Evolutionary conservation across 441 rosid species (phyloP).

Genomic region (Brassica hybrid): DNA sequence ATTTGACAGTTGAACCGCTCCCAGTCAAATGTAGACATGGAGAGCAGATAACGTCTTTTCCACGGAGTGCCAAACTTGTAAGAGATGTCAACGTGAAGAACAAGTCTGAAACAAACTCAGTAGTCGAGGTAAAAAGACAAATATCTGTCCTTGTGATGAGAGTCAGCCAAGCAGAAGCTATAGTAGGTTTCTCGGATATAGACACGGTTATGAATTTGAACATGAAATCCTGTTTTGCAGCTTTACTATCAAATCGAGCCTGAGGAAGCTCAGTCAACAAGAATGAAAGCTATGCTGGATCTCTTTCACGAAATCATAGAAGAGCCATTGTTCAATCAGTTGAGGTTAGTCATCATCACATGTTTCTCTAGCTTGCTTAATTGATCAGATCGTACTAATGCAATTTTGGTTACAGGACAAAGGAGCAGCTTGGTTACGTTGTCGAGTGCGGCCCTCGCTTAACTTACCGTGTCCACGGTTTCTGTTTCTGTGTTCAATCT

Average conservation of each 20-base stretch:
- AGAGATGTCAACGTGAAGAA: slow-evolving; percentile 87
- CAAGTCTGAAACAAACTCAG: slow-evolving; percentile 87
- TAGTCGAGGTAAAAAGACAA: slow-evolving; percentile 71
- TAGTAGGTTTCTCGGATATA: slow-evolving; percentile 13
- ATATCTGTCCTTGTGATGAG: slow-evolving; percentile 13
- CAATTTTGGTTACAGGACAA: slow-evolving; percentile 61
- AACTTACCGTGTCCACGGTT: slow-evolving; percentile 77
- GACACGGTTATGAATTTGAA: slow-evolving; percentile 34
- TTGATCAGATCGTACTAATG: neutral
- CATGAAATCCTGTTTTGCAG: slow-evolving; percentile 50
- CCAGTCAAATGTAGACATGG: slow-evolving; percentile 75
- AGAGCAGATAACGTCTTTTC: slow-evolving; percentile 73
- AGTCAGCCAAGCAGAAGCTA: slow-evolving; percentile 10
- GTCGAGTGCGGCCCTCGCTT: slow-evolving; percentile 83
- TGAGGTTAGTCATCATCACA: slow-evolving; percentile 64
- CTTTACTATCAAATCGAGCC: slow-evolving; percentile 95
- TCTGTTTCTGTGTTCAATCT: slow-evolving; percentile 89
- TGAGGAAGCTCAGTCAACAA: slow-evolving; percentile 69
- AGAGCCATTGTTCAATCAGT: slow-evolving; percentile 94
- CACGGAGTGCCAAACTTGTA: slow-evolving; percentile 71
- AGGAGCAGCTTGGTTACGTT: slow-evolving; percentile 97
- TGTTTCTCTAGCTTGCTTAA: slow-evolving; percentile 5
- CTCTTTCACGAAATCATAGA: slow-evolving; percentile 94
- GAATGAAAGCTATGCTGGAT: slow-evolving; percentile 86
- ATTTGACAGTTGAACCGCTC: slow-evolving; percentile 61